Percentiles rank a stretch among this genome's conserved stretches.
Evolutionary conservation across 495 filamentous ascomycete species (phyloP).

Genomic region (Penicillium chermesinum): DNA sequence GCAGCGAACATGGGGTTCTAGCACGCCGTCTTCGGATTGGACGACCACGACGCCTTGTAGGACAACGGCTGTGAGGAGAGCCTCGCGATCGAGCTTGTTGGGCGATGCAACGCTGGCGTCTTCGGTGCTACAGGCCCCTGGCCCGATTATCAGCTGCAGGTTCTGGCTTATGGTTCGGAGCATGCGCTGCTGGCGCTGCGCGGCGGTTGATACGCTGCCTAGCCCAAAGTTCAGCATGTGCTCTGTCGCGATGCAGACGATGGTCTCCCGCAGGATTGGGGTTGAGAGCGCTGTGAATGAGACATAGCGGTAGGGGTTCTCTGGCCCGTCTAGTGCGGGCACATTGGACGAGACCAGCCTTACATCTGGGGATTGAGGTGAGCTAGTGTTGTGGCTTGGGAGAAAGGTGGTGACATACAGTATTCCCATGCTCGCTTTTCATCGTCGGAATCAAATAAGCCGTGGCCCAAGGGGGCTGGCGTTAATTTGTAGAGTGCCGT

Average conservation of each 20-base stretch:
- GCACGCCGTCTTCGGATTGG: conserved; percentile 22
- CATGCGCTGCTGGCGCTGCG: conserved; percentile 23
- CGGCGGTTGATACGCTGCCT: conserved; percentile 19
- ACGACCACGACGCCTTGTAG: conserved; percentile 24
- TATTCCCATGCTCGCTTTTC: conserved; percentile 26
- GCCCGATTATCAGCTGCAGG: conserved; percentile 9
- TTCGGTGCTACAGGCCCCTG: conserved; percentile 1
- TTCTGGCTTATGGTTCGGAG: conserved; percentile 21
- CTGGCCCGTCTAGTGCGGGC: conserved; percentile 24
- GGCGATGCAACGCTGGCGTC: neutral
- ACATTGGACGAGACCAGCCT: conserved; percentile 26
- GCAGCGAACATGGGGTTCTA: conserved; percentile 25
- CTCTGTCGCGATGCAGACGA: conserved; percentile 27
- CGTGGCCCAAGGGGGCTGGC: neutral
- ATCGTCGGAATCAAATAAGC: conserved; percentile 15
- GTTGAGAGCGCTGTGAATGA: conserved; percentile 23
- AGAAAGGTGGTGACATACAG: conserved; percentile 10
- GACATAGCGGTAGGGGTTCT: conserved; percentile 27
- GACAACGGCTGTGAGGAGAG: conserved; percentile 21
- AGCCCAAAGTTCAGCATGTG: conserved; percentile 29
- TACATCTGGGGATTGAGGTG: conserved; percentile 11
- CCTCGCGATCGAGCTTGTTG: conserved; percentile 14
- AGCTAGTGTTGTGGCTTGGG: neutral
- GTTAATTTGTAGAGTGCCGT: neutral
- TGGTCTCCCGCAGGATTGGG: conserved; percentile 22